phyloP scores from a whole-genome alignment of 192 early-diverging fungal genomes.

The Funneliformis geosporum region DNA sequence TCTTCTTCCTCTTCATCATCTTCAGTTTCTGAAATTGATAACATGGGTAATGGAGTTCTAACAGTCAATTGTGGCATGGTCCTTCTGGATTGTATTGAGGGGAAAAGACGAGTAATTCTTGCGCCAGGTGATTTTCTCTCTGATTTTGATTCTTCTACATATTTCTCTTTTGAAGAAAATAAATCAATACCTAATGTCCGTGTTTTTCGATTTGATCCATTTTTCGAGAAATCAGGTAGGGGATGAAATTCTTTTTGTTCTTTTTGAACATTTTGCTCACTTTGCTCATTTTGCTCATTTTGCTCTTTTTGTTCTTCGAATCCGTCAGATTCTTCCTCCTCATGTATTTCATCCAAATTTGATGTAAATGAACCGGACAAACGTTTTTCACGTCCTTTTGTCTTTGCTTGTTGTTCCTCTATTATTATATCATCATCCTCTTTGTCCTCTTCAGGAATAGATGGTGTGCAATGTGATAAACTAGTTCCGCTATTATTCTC shows the following conservation, averaged over 20 bases:
- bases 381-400: slow-evolving; percentile 4
- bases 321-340: slow-evolving; percentile 18
- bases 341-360: slow-evolving; percentile 10
- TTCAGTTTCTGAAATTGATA: slow-evolving; percentile 30
- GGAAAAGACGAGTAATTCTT: not conserved
- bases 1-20: slow-evolving; percentile 33
- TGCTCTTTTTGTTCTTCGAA: slow-evolving; percentile 10
- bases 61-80: not conserved
- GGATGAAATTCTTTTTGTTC: not conserved
- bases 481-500: not conserved
- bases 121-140: not conserved
- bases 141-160: not conserved
- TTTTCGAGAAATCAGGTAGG: slow-evolving; percentile 1
- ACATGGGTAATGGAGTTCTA: not conserved
- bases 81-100: slow-evolving; percentile 27
- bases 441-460: not conserved
- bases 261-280: no score
- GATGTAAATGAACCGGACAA: slow-evolving; percentile 13
- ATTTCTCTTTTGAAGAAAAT: not conserved
- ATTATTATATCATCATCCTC: slow-evolving; percentile 1
- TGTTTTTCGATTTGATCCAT: not conserved
- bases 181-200: not conserved
- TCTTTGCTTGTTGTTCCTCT: not conserved
- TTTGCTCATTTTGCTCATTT: not conserved
- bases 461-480: not conserved